A percentile compares a stretch with the other conserved stretches of the same genome.
Conservation (phyloP, 805 yeast genomes). For the Teunomyces pallodes region DNA sequence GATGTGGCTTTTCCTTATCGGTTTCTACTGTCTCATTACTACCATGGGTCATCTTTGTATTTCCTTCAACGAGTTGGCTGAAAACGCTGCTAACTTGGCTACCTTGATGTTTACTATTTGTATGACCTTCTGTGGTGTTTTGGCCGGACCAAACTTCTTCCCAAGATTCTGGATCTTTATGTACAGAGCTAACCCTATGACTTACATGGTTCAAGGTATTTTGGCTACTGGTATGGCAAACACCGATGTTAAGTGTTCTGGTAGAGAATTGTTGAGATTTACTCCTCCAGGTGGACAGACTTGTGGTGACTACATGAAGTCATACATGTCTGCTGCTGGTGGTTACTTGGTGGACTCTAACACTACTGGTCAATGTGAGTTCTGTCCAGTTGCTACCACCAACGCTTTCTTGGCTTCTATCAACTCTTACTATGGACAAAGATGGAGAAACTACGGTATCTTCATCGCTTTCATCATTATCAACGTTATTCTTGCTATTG, state of each 20-base stretch:
- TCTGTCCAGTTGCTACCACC: constrained; percentile 56
- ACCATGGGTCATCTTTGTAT: constrained; percentile 31
- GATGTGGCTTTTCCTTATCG: constrained; percentile 15
- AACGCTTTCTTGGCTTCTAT: constrained; percentile 53
- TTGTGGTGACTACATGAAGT: constrained; percentile 19
- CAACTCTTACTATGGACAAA: constrained; percentile 34
- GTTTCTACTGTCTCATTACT: constrained; percentile 24
- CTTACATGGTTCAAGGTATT: constrained; percentile 63
- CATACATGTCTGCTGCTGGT: constrained; percentile 36
- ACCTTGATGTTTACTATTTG: constrained; percentile 29
- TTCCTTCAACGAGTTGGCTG: constrained; percentile 30
- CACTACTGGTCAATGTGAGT: constrained; percentile 53
- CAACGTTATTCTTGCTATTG: constrained; percentile 21
- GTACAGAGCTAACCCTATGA: constrained; percentile 67
- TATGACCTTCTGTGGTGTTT: constrained; percentile 37
- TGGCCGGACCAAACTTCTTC: constrained; percentile 29
- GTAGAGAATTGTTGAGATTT: constrained; percentile 20
- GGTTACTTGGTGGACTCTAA: constrained; percentile 46
- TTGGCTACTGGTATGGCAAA: constrained; percentile 28
- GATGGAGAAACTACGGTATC: constrained; percentile 29
- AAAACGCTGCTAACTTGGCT: constrained; percentile 34
- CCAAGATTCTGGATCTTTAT: constrained; percentile 61
- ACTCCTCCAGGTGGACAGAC: constrained; percentile 21
- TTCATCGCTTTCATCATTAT: constrained; percentile 22
- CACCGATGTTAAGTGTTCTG: constrained; percentile 35